Evolutionary conservation across 2,329 filamentous ascomycete species (phyloP).

Genomic region (Aspergillus caelatus): DNA sequence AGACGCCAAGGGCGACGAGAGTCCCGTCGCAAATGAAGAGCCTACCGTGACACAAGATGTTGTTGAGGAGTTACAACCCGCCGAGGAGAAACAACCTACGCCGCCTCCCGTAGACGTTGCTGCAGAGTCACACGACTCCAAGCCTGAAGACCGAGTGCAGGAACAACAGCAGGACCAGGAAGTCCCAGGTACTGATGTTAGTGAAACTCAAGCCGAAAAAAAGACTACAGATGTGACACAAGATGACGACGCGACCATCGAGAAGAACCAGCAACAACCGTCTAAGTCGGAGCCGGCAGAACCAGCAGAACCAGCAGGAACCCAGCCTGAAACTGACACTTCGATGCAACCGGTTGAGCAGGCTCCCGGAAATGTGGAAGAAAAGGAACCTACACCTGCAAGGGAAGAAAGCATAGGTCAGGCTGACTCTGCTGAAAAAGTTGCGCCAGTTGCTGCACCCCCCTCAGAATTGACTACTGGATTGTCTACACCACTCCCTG

Average conservation of each 20-base stretch:
- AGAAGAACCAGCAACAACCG: slow-evolving; percentile 5
- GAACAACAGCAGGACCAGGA: slow-evolving; percentile 10
- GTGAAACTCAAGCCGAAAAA: slow-evolving; percentile 14
- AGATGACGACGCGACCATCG: neutral
- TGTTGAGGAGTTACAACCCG: slow-evolving; percentile 17
- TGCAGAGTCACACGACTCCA: slow-evolving; percentile 20
- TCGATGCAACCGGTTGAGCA: slow-evolving; percentile 27
- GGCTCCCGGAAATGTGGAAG: slow-evolving; percentile 20
- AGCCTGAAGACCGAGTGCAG: slow-evolving; percentile 16
- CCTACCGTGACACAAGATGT: slow-evolving; percentile 19
- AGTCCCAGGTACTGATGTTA: neutral
- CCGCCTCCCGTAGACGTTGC: slow-evolving; percentile 13
- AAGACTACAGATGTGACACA: slow-evolving; percentile 17
- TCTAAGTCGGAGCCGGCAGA: slow-evolving; percentile 1
- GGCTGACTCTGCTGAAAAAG: slow-evolving; percentile 16
- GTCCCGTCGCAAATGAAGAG: slow-evolving; percentile 31
- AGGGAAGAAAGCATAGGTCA: slow-evolving; percentile 26
- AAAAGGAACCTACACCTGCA: slow-evolving; percentile 14
- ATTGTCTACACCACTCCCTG: slow-evolving; percentile 31
- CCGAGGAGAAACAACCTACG: slow-evolving; percentile 9
- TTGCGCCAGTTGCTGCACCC: slow-evolving; percentile 21
- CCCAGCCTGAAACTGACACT: slow-evolving; percentile 16
- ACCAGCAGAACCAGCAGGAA: slow-evolving; percentile 2
- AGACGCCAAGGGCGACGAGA: slow-evolving; percentile 35
- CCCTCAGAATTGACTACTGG: slow-evolving; percentile 30